Evolutionary conservation across 2,329 filamentous ascomycete genomes (phyloP).

Genomic region (Diaporthe destruens): DNA sequence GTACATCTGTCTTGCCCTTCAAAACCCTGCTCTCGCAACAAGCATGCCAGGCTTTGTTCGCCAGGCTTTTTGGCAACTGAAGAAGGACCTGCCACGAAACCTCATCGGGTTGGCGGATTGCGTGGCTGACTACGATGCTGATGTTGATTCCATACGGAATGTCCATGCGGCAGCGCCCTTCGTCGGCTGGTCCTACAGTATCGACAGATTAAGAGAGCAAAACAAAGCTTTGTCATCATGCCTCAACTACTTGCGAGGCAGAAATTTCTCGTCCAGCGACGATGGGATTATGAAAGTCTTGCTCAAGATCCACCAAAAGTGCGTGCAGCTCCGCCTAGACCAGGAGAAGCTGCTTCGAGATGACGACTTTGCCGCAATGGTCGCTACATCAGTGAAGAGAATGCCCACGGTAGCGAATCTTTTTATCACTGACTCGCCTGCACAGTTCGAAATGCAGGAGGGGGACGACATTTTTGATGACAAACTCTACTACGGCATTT

Average conservation of each 20-base stretch:
- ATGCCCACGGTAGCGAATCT: neutral
- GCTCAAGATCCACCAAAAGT: too few relatives aligned
- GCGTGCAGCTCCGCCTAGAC: accelerated
- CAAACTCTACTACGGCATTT: neutral
- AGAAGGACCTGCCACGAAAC: too few relatives aligned
- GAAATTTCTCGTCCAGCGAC: too few relatives aligned
- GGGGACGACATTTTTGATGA: too few relatives aligned
- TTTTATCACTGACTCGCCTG: neutral
- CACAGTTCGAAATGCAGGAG: too few relatives aligned
- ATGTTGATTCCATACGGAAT: too few relatives aligned
- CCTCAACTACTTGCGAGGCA: accelerated
- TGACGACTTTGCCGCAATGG: neutral
- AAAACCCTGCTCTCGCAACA: accelerated
- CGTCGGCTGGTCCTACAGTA: too few relatives aligned
- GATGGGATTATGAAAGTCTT: neutral
- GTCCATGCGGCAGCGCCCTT: too few relatives aligned
- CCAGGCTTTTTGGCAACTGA: neutral
- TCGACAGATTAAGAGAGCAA: neutral
- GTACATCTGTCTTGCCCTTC: neutral
- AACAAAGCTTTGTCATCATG: accelerated
- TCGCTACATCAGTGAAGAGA: neutral
- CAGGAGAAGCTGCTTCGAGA: neutral
- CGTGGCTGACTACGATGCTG: too few relatives aligned
- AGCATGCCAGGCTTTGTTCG: neutral
- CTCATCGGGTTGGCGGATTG: too few relatives aligned